Evolutionary conservation across 768 basidiomycete genomes (phyloP).

Genomic region (Naganishia friedmannii): DNA sequence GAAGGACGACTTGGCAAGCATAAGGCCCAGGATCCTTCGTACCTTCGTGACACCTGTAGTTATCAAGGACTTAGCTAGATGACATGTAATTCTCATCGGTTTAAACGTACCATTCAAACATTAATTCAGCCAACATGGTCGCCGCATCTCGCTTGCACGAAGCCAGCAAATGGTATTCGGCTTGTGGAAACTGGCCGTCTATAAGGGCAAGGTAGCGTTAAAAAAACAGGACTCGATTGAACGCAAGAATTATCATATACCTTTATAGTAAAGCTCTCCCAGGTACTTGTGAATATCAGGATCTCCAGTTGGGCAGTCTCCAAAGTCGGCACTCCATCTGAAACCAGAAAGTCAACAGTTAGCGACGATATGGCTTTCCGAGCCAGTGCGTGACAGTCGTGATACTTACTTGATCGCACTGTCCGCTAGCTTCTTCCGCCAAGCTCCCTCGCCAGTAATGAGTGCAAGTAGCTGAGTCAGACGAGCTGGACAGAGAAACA

Average conservation of each 20-base stretch:
- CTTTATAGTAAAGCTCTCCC: conserved; percentile 65
- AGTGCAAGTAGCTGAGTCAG: conserved; percentile 88
- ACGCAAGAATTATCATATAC: conserved; percentile 28
- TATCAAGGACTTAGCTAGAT: background rate
- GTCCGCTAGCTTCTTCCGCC: conserved; percentile 88
- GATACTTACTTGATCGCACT: conserved; percentile 67
- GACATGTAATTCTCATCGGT: background rate
- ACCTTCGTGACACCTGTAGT: conserved; percentile 44
- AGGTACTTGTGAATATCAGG: conserved; percentile 82
- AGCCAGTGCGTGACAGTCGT: background rate
- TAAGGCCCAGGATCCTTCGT: conserved; percentile 67
- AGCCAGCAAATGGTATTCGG: conserved; percentile 78
- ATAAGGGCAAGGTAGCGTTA: background rate
- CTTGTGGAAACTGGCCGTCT: conserved; percentile 74
- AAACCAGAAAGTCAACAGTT: background rate
- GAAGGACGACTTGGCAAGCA: conserved; percentile 78
- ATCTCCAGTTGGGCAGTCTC: conserved; percentile 81
- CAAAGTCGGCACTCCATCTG: conserved; percentile 82
- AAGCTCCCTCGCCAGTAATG: conserved; percentile 70
- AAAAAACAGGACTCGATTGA: background rate
- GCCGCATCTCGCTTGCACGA: conserved; percentile 88
- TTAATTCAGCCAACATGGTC: conserved; percentile 77
- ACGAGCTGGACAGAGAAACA: conserved; percentile 59
- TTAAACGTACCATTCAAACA: conserved; percentile 69
- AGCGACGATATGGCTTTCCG: background rate